Evolutionary conservation across 1,284 basidiomycete genomes (phyloP), one percentile per base, ranked within the genome.

Genomic region (Cutaneotrichosporon sp.): DNA sequence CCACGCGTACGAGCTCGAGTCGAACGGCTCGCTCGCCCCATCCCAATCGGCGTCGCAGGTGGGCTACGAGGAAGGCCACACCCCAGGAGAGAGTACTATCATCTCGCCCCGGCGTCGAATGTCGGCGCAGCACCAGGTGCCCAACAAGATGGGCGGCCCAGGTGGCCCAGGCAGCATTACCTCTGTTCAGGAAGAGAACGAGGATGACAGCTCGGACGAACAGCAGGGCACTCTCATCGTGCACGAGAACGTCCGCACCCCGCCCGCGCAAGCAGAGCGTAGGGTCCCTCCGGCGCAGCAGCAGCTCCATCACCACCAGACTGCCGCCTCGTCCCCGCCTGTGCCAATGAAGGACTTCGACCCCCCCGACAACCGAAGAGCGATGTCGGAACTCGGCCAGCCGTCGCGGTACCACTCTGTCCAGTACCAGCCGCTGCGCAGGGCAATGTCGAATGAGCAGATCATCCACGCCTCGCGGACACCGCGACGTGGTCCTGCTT

Each of bases 11-110:
- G 74, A 75, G 60, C 59, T 74, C 45, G 71, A 75, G 55, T 75
- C 74, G 20, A 75, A 75, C 60, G 70, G 67, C n/a, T 75, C 74
- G 1, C 57, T 75, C n/a, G 72, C 72, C 1, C 74, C 74, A 1
- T 75, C 72, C 0, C 72, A 75, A 60, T 75, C 74, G 14, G 74
- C 74, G 3, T 75, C 74, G 4, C 70, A 75, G 54, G 63, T 69
- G 16, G 70, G 68, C 16, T 68, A 67, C 47, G 67, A 69, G 25
- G 70, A 72, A 42, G n/a, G n/a, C n/a, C n/a, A n/a, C n/a, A n/a
- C n/a, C n/a, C n/a, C n/a, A n/a, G n/a, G n/a, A n/a, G n/a, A n/a
- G n/a, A n/a, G n/a, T n/a, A n/a, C n/a, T n/a, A 31, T 14, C 12
- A 8, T 46, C 24, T 46, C 45, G 1, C 45, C 45, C 17, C 25